Conservation (phyloP, 345 rosid genomes). For the Brassica cretica region DNA sequence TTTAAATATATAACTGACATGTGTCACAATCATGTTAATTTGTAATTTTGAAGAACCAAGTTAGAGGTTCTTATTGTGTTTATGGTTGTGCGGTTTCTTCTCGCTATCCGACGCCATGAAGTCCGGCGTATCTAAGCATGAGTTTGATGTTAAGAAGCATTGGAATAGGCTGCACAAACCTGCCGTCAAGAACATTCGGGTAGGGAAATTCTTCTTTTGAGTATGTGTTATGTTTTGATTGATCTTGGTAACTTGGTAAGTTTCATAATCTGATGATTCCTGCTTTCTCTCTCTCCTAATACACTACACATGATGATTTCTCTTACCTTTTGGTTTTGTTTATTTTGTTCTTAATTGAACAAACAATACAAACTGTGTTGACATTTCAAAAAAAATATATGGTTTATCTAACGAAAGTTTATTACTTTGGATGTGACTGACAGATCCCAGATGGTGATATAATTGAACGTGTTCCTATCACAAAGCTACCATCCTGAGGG, state of each 20-base stretch:
- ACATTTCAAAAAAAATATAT: no score
- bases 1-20: no score
- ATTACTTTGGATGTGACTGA: background rate
- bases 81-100: conserved; percentile 47
- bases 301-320: background rate
- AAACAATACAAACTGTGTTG: no score
- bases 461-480: background rate
- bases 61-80: background rate
- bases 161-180: conserved; percentile 87
- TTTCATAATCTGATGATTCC: background rate
- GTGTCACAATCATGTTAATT: no score
- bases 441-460: background rate
- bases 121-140: conserved; percentile 62
- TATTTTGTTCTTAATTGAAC: background rate
- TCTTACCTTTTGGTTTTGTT: background rate
- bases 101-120: conserved; percentile 58
- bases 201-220: conserved; percentile 7
- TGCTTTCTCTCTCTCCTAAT: background rate
- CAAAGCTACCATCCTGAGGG: conserved; percentile 67
- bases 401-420: no score
- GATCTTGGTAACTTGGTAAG: background rate
- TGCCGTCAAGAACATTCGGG: conserved; percentile 80
- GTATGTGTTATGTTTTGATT: background rate
- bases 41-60: no score
- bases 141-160: conserved; percentile 72